These are phyloP conservation scores for Posidonia oceanica DNA, from an alignment of 116 monocot species.

Conservation along the genomic window DNA sequence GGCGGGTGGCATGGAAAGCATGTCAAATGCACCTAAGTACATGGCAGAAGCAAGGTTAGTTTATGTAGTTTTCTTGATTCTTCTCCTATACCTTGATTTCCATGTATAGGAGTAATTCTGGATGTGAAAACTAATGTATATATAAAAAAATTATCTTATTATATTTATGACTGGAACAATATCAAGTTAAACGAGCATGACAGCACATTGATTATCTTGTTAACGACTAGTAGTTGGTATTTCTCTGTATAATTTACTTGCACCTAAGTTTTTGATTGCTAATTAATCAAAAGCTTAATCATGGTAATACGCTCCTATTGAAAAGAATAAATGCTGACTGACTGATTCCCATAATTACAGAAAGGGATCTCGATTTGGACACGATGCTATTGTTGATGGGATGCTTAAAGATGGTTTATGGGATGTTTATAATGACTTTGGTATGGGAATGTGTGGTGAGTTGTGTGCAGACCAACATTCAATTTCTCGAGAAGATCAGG, in stretches of 20 bases:
- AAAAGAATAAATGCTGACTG: neutral
- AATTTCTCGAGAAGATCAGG: conserved; percentile 87
- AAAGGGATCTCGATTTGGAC: conserved; percentile 90
- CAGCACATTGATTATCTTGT: neutral
- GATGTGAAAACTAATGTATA: neutral
- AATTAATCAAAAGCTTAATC: neutral
- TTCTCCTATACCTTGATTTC: neutral
- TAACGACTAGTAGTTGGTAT: neutral
- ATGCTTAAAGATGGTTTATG: conserved; percentile 97
- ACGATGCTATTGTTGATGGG: conserved; percentile 83
- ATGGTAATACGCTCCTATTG: neutral
- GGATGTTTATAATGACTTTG: conserved; percentile 90
- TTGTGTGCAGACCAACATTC: conserved; percentile 77
- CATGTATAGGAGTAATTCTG: neutral
- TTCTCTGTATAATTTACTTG: too few relatives aligned
- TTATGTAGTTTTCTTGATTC: conserved; percentile 6
- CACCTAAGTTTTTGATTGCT: neutral
- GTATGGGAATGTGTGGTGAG: conserved; percentile 92
- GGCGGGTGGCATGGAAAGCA: conserved; percentile 97
- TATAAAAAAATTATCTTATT: neutral
- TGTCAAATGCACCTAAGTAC: conserved; percentile 98
- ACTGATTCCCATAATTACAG: conserved; percentile 14
- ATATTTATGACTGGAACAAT: neutral
- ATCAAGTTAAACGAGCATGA: too few relatives aligned
- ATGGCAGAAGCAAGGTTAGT: conserved; percentile 71